Evolutionary conservation across 306 rosid species (phyloP).

Genomic region (Luffa aegyptiaca): DNA sequence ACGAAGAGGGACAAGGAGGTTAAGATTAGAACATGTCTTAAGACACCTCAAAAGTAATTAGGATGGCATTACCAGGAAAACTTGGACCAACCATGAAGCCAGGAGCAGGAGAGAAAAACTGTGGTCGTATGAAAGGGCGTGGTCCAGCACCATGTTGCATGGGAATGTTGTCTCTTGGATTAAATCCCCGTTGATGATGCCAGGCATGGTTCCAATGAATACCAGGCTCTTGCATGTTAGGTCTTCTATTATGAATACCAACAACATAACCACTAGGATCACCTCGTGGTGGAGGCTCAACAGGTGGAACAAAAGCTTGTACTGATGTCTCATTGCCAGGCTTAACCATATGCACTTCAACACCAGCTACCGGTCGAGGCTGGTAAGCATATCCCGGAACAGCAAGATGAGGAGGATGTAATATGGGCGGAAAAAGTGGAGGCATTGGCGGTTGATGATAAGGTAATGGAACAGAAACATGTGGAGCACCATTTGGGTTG

Average conservation of each 20-base stretch:
- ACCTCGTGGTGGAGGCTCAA: conserved; percentile 44
- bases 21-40: background rate
- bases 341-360: conserved; percentile 46
- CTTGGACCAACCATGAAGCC: conserved; percentile 72
- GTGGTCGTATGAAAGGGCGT: conserved; percentile 64
- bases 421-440: conserved; percentile 50
- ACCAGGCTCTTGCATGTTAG: conserved; percentile 50
- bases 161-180: conserved; percentile 49
- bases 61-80: conserved; percentile 48
- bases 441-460: conserved; percentile 46
- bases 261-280: conserved; percentile 47
- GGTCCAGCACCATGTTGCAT: conserved; percentile 66
- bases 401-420: conserved; percentile 51
- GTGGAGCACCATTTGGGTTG: conserved; percentile 37
- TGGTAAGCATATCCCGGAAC: conserved; percentile 61
- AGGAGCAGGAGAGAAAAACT: conserved; percentile 54
- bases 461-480: conserved; percentile 44
- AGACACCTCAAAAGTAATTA: background rate
- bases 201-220: conserved; percentile 54
- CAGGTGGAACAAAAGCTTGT: conserved; percentile 47
- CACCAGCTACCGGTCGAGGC: conserved; percentile 48
- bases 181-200: conserved; percentile 64
- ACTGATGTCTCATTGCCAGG: conserved; percentile 47
- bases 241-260: conserved; percentile 55
- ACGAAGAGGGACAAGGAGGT: background rate